Evolutionary conservation across 169 alveolate genomes (phyloP).

Genomic region (Nephromyces sp.): DNA sequence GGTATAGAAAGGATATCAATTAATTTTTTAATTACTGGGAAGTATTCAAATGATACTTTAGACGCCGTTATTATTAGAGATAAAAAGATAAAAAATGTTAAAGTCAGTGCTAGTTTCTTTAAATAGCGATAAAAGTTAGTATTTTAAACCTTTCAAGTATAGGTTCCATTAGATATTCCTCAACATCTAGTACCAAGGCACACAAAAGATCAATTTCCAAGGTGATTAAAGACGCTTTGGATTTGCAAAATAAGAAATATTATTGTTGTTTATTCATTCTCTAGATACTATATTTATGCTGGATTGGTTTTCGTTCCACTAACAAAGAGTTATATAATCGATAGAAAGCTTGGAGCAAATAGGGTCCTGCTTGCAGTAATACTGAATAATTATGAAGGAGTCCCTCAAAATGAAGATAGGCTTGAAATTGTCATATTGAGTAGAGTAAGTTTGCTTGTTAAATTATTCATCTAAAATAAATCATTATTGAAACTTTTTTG

Average conservation of each 20-base stretch:
- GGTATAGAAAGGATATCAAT: neutral
- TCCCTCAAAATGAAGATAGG: neutral
- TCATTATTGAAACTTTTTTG: too few species aligned
- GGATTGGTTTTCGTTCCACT: conserved; percentile 69
- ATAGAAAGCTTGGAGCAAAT: neutral
- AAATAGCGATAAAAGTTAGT: too few species aligned
- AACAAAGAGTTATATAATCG: conserved; percentile 31
- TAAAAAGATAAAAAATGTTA: neutral
- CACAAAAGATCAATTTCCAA: neutral
- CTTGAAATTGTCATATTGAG: neutral
- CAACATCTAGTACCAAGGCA: neutral
- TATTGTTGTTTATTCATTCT: neutral
- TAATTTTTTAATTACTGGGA: neutral
- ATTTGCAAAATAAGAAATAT: too few species aligned
- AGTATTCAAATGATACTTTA: neutral
- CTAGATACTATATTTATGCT: conserved; percentile 53
- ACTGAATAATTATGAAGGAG: neutral
- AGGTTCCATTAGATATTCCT: neutral
- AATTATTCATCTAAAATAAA: too few species aligned
- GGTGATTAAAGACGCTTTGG: neutral
- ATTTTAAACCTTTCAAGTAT: neutral
- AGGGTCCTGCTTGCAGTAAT: neutral
- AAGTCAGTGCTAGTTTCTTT: neutral
- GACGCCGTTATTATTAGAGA: neutral
- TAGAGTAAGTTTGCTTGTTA: neutral